These are phyloP conservation scores for Cercophora samala DNA, from an alignment of 495 filamentous ascomycete genomes.

Conservation along the genomic window DNA sequence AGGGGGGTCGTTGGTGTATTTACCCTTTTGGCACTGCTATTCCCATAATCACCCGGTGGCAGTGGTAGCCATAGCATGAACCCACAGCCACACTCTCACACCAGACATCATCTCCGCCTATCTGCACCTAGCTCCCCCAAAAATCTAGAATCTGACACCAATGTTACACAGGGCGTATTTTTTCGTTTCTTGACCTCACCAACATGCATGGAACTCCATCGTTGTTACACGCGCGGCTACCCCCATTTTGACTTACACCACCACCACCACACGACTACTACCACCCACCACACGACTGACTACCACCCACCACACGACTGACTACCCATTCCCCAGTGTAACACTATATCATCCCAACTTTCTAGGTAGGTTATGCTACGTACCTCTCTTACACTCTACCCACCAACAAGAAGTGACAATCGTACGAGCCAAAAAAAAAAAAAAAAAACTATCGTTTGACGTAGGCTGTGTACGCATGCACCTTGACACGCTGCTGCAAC, in stretches of 20 bases:
- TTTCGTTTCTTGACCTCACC: not conserved
- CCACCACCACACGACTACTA: not conserved
- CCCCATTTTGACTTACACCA: not conserved
- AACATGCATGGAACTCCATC: no score
- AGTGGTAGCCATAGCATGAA: not conserved
- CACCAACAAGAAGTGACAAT: not conserved
- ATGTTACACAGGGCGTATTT: not conserved
- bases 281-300: not conserved
- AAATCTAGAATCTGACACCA: not conserved
- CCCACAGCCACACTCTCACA: not conserved
- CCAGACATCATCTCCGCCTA: not conserved
- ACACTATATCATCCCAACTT: not conserved
- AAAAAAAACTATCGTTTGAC: not conserved
- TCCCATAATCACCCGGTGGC: not conserved
- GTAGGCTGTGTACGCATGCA: not conserved
- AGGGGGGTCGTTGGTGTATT: not conserved
- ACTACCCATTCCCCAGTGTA: not conserved
- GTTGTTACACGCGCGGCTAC: not conserved
- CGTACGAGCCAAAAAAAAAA: no score
- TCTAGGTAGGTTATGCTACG: no score
- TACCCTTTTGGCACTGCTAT: not conserved
- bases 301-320: no score
- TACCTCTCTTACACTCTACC: no score
- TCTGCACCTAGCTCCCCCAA: not conserved
- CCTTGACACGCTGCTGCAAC: not conserved